Evolutionary conservation across 2,329 filamentous ascomycete species (phyloP).

Genomic region (Cucurbitaria berberidis): DNA sequence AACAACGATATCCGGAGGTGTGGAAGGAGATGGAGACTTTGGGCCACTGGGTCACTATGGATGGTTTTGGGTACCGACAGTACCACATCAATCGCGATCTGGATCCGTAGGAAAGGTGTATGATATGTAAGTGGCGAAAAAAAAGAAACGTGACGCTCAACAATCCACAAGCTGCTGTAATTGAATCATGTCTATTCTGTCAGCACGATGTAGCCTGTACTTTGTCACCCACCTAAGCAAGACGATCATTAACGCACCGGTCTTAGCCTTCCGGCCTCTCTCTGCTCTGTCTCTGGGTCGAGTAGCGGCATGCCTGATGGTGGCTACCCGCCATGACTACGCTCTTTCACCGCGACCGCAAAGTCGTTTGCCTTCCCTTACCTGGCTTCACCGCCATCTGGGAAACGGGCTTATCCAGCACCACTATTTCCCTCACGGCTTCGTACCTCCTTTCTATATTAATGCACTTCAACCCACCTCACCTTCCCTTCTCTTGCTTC

Average conservation of each 20-base stretch:
- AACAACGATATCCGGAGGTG: slow-evolving; percentile 67
- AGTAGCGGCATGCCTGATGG: too few species aligned
- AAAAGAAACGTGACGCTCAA: neutral
- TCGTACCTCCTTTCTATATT: too few species aligned
- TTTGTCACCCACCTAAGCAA: too few species aligned
- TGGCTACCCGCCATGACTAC: too few species aligned
- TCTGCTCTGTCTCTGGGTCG: too few species aligned
- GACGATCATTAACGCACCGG: too few species aligned
- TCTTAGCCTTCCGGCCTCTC: neutral
- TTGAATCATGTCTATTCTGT: neutral
- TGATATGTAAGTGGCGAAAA: neutral
- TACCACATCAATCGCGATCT: slow-evolving; percentile 44
- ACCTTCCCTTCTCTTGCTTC: neutral
- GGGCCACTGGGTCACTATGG: slow-evolving; percentile 48
- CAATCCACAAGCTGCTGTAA: neutral
- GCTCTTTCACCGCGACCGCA: neutral
- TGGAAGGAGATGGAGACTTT: slow-evolving; percentile 71
- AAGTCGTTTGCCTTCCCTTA: neutral
- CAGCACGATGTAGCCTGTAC: neutral
- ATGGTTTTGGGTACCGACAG: slow-evolving; percentile 46
- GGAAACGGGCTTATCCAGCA: neutral
- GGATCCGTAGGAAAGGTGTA: slow-evolving; percentile 32
- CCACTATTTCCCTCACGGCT: neutral
- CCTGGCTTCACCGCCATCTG: neutral
- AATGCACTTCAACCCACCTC: neutral